Percentiles rank a stretch among this genome's conserved stretches.
phyloP scores from a whole-genome alignment of 2,329 filamentous ascomycete genomes.

The Emmonsiellopsis sp. region DNA sequence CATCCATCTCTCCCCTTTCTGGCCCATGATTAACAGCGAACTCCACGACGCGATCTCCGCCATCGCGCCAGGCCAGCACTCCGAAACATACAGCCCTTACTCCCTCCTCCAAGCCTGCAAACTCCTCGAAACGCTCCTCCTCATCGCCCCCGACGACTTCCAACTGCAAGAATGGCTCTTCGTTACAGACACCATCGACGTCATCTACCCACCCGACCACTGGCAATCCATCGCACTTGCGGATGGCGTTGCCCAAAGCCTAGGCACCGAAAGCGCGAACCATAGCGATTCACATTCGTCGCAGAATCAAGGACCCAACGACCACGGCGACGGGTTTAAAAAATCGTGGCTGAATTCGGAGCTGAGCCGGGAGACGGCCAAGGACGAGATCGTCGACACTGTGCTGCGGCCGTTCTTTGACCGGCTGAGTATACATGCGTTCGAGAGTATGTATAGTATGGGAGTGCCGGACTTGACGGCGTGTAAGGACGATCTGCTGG shows the following conservation, averaged over 20 bases:
- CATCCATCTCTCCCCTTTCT: slow-evolving; percentile 72
- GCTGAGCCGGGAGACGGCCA: slow-evolving; percentile 45
- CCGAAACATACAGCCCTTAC: slow-evolving; percentile 67
- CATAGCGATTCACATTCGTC: neutral
- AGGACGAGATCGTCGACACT: slow-evolving; percentile 59
- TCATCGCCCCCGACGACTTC: slow-evolving; percentile 86
- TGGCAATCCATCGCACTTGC: slow-evolving; percentile 67
- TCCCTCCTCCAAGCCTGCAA: slow-evolving; percentile 88
- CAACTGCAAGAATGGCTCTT: slow-evolving; percentile 98
- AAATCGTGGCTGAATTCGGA: slow-evolving; percentile 36
- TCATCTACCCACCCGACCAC: slow-evolving; percentile 69
- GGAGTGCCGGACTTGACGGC: slow-evolving; percentile 55
- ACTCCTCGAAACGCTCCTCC: slow-evolving; percentile 78
- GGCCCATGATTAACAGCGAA: slow-evolving; percentile 84
- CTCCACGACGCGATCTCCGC: slow-evolving; percentile 71
- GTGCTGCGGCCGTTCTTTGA: slow-evolving; percentile 82
- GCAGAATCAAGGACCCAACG: neutral
- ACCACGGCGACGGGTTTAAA: slow-evolving; percentile 22
- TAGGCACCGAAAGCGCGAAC: slow-evolving; percentile 43
- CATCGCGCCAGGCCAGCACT: slow-evolving; percentile 59
- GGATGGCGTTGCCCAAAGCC: slow-evolving; percentile 72
- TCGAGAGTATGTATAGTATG: slow-evolving; percentile 89
- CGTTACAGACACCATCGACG: slow-evolving; percentile 92
- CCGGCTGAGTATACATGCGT: slow-evolving; percentile 84
- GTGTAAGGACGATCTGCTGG: slow-evolving; percentile 57